Evolutionary conservation across 2,329 filamentous ascomycete species (phyloP).

Genomic region (Bipolaris oryzae): DNA sequence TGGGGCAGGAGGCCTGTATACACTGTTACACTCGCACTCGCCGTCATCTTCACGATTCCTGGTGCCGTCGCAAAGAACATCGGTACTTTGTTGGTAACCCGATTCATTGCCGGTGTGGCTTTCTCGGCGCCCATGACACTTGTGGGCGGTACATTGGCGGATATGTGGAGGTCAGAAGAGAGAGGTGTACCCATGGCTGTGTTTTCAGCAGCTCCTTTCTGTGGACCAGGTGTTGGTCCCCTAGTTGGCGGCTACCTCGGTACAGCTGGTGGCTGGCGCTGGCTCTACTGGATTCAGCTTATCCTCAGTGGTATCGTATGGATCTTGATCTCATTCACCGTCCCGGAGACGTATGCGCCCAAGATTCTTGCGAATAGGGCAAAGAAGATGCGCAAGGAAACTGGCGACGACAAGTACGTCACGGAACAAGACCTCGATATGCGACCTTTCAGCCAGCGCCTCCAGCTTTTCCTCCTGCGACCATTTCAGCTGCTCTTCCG

Average conservation of each 20-base stretch:
- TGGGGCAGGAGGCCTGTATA: constrained; percentile 76
- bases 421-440: constrained; percentile 82
- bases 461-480: constrained; percentile 76
- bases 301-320: constrained; percentile 75
- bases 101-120: constrained; percentile 79
- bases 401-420: constrained; percentile 70
- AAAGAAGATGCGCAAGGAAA: constrained; percentile 71
- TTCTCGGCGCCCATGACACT: constrained; percentile 88
- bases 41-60: constrained; percentile 80
- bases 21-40: constrained; percentile 68
- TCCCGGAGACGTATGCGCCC: constrained; percentile 87
- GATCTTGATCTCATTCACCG: constrained; percentile 81
- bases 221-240: constrained; percentile 72
- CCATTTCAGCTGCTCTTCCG: constrained; percentile 85
- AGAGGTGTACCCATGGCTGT: constrained; percentile 86
- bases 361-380: constrained; percentile 75
- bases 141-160: constrained; percentile 80
- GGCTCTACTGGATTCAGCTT: constrained; percentile 86
- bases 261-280: constrained; percentile 75
- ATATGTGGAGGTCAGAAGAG: constrained; percentile 85
- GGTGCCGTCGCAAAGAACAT: constrained; percentile 80
- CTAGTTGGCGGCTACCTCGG: constrained; percentile 75
- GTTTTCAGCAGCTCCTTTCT: constrained; percentile 81
- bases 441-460: constrained; percentile 69
- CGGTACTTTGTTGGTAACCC: constrained; percentile 74